Conservation (phyloP, 345 rosid species). For the Eutrema japonicum region DNA sequence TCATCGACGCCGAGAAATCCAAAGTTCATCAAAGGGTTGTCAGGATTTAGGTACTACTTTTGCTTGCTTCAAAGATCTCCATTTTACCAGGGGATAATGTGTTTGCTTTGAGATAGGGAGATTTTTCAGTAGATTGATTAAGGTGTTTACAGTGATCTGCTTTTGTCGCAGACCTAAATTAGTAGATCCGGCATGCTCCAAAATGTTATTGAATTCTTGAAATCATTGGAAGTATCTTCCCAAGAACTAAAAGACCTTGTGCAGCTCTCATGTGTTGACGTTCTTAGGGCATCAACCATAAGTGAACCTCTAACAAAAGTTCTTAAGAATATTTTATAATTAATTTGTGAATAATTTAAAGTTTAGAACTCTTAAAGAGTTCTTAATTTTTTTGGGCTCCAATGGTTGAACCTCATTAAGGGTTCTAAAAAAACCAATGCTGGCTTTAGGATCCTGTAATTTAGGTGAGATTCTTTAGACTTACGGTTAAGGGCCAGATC, state of each 20-base stretch:
- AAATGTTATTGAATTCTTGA: neutral
- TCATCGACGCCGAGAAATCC: constrained; percentile 94
- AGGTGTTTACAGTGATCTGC: neutral
- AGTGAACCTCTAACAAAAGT: too few relatives aligned
- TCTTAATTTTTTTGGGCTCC: too few relatives aligned
- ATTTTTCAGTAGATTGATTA: neutral
- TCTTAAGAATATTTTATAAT: too few relatives aligned
- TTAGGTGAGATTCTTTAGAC: too few relatives aligned
- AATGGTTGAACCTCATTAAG: too few relatives aligned
- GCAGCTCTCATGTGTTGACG: constrained; percentile 4
- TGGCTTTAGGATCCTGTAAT: too few relatives aligned
- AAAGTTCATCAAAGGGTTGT: constrained; percentile 70
- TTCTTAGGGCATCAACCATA: too few relatives aligned
- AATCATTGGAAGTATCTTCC: neutral
- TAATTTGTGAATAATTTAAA: too few relatives aligned
- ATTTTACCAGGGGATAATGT: neutral
- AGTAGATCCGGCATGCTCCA: neutral
- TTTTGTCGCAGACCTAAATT: neutral
- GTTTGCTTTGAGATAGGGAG: neutral
- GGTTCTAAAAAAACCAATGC: too few relatives aligned
- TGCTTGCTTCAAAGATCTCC: neutral
- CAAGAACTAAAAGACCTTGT: neutral
- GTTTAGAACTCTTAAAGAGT: too few relatives aligned
- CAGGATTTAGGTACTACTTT: constrained; percentile 47
- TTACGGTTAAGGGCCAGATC: too few relatives aligned